phyloP scores from a whole-genome alignment of 768 basidiomycete species.

The Lyophyllum decastes region DNA sequence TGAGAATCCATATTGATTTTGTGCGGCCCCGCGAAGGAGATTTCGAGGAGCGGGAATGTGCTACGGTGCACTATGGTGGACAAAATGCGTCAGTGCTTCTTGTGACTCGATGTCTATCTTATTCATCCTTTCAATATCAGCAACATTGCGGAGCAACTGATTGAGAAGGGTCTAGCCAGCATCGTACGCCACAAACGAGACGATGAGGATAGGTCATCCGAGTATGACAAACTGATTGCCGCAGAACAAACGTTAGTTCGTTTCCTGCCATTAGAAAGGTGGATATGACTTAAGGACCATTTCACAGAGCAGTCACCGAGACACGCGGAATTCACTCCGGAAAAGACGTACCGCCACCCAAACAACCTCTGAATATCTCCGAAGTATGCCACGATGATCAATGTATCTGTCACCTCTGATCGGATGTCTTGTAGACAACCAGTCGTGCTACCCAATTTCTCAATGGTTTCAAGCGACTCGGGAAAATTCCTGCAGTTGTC shows the following conservation, averaged over 20 bases:
- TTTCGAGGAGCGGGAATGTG: slow-evolving; percentile 91
- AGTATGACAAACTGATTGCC: slow-evolving; percentile 93
- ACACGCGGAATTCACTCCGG: slow-evolving; percentile 87
- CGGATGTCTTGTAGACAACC: slow-evolving; percentile 43
- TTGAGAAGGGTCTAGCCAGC: slow-evolving; percentile 90
- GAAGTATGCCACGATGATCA: slow-evolving; percentile 52
- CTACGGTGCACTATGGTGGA: slow-evolving; percentile 82
- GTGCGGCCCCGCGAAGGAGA: slow-evolving; percentile 90
- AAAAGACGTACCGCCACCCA: slow-evolving; percentile 81
- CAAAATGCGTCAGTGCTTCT: slow-evolving; percentile 66
- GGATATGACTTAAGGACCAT: slow-evolving; percentile 7
- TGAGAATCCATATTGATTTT: slow-evolving; percentile 86
- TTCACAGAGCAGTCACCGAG: slow-evolving; percentile 71
- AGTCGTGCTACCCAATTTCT: slow-evolving; percentile 85
- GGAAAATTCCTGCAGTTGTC: slow-evolving; percentile 81
- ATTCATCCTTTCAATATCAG: slow-evolving; percentile 37
- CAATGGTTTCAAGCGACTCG: slow-evolving; percentile 88
- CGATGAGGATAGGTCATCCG: slow-evolving; percentile 94
- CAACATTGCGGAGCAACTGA: slow-evolving; percentile 89
- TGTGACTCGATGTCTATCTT: neutral
- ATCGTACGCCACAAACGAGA: slow-evolving; percentile 92
- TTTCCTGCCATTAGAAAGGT: neutral
- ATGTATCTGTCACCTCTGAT: neutral
- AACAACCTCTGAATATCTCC: slow-evolving; percentile 86
- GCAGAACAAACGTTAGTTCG: slow-evolving; percentile 87